Evolutionary conservation across 805 yeast species (phyloP), one percentile per base, ranked within the genome.

Genomic region (Phaffomyces opuntiae): DNA sequence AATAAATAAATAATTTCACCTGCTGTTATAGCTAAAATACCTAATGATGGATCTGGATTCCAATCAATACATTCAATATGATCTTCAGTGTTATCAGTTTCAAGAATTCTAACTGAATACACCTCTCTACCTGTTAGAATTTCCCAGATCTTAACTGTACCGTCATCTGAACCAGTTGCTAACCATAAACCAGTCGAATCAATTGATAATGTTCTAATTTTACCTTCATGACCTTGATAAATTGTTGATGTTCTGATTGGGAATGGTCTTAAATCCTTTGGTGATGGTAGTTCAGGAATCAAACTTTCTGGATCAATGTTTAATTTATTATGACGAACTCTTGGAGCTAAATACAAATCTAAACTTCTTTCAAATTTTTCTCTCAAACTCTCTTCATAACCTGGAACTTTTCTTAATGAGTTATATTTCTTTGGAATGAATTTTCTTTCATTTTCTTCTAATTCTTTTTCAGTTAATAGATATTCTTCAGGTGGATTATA

Each of bases 401-500:
- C 98, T 8, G 97, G 97, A 42, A 93, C 98, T 56, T 83, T 83
- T 65, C 99, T 82, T 54, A 93, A 73, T 1, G 98, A 74, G 36
- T 70, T 73, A 62, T 73, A 89, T 64, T 88, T 89, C 64, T 84
- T 83, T 19, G 98, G 97, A 21, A 90, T 45, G 61, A 80, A 88
- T 61, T 85, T 82, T 50, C 89, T 96, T 43, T 83, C 76, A 52
- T 78, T 77, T 87, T 91, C 87, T 56, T 75, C 73, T 53, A 68
- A 70, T 62, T 91, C 98, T 58, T 88, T 91, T 40, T 80, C 85
- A 13, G 80, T 80, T 50, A 87, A 68, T 53, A 93, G 68, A 59
- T 93, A 93, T 70, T 93, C 99, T 60, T 76, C 96, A 6, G 99
- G 99, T 34, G 99, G 99, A 62, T 93, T 93, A 66, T 93, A 93